phyloP scores from a whole-genome alignment of 2,329 filamentous ascomycete genomes.

The Phaeosphaeria sp. region DNA sequence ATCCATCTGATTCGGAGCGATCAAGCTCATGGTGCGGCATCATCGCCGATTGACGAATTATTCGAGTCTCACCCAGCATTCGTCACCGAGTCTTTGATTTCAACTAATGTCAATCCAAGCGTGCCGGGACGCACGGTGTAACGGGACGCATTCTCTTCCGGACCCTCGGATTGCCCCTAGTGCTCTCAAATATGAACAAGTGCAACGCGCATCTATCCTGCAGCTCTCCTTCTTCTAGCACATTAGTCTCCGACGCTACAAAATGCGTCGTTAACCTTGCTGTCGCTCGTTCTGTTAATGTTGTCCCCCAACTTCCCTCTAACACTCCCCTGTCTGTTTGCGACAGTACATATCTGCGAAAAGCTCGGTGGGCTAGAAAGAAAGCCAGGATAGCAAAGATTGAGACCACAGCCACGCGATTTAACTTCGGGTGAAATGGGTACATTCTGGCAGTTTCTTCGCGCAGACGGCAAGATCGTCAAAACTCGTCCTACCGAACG shows the following conservation, averaged over 20 bases:
- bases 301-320: constrained; percentile 7
- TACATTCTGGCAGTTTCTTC: constrained; percentile 15
- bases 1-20: no score
- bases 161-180: background rate
- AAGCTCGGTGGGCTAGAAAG: constrained; percentile 8
- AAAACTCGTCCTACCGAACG: constrained; percentile 6
- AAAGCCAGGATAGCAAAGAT: constrained; percentile 11
- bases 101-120: no score
- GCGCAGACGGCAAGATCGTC: constrained; percentile 10
- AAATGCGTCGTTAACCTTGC: constrained; percentile 7
- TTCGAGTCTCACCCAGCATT: no score
- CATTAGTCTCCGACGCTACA: constrained; percentile 5
- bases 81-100: no score
- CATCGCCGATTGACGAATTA: no score
- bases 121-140: no score
- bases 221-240: constrained; percentile 10
- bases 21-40: no score
- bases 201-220: constrained; percentile 9
- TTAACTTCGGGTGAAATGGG: constrained; percentile 10
- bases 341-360: no score
- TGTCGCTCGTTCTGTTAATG: constrained; percentile 9
- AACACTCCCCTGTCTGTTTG: constrained; percentile 12
- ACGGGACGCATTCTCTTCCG: no score
- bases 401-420: constrained; percentile 6
- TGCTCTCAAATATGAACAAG: constrained; percentile 8